These are phyloP conservation scores for Boletellus ananas DNA, from an alignment of 768 basidiomycete species.

Conservation along the genomic window DNA sequence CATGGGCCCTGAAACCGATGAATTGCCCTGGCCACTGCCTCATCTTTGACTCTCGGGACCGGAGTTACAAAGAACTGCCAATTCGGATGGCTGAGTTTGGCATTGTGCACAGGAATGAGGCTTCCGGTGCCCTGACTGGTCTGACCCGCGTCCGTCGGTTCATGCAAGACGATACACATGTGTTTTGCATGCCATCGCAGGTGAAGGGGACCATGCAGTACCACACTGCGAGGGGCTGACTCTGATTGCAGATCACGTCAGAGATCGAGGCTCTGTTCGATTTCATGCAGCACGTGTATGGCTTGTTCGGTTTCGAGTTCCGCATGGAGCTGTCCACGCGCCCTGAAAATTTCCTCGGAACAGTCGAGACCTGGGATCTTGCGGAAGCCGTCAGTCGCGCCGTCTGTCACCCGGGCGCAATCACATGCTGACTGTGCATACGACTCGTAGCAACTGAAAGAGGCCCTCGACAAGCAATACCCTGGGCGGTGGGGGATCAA, in stretches of 20 bases:
- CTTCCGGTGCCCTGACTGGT: conserved; percentile 89
- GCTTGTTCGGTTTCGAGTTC: conserved; percentile 92
- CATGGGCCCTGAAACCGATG: conserved; percentile 97
- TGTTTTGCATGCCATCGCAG: conserved; percentile 95
- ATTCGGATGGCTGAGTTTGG: conserved; percentile 99
- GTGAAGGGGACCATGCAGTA: conserved; percentile 33
- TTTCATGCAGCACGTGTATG: conserved; percentile 93
- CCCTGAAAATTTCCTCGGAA: conserved; percentile 90
- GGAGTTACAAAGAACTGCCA: conserved; percentile 92
- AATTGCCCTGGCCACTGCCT: conserved; percentile 98
- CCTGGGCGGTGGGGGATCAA: conserved; percentile 90
- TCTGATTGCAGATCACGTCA: conserved; percentile 60
- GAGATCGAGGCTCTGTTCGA: conserved; percentile 89
- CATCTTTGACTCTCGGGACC: conserved; percentile 91
- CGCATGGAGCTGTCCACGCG: conserved; percentile 92
- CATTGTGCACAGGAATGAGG: conserved; percentile 95
- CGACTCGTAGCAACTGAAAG: conserved; percentile 65
- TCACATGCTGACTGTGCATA: conserved; percentile 5
- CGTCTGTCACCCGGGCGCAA: neutral
- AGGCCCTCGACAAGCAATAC: conserved; percentile 80
- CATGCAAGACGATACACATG: conserved; percentile 97
- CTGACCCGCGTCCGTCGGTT: conserved; percentile 92
- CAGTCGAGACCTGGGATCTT: conserved; percentile 83
- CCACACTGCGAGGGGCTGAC: neutral
- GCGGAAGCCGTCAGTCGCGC: conserved; percentile 67